phyloP scores from a whole-genome alignment of 495 filamentous ascomycete species.

The Aspergillus mulundensis region DNA sequence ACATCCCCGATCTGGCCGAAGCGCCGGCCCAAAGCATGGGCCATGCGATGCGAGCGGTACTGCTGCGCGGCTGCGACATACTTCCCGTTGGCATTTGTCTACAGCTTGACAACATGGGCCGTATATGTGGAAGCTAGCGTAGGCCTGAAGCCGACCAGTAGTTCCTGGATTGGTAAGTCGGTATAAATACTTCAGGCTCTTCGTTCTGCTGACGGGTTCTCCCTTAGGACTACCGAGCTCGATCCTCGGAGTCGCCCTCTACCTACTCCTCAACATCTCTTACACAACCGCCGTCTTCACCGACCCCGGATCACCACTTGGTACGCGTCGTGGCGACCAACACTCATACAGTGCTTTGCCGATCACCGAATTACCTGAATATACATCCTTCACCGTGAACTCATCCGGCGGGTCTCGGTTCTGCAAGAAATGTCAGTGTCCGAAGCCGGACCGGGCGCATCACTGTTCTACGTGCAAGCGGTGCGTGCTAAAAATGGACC shows the following conservation, averaged over 20 bases:
- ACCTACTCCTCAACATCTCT: constrained; percentile 74
- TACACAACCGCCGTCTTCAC: constrained; percentile 94
- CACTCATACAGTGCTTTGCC: constrained; percentile 61
- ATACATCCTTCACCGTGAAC: constrained; percentile 81
- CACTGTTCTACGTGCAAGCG: constrained; percentile 91
- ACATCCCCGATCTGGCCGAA: constrained; percentile 49
- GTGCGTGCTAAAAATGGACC: constrained; percentile 98
- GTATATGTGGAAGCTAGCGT: constrained; percentile 80
- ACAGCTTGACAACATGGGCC: constrained; percentile 84
- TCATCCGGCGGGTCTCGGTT: constrained; percentile 78
- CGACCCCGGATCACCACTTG: constrained; percentile 67
- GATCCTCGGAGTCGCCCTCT: constrained; percentile 64
- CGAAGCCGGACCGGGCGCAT: constrained; percentile 93
- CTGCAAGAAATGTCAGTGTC: constrained; percentile 94
- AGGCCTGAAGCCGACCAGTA: constrained; percentile 54
- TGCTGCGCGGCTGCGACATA: constrained; percentile 79
- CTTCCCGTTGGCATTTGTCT: constrained; percentile 86
- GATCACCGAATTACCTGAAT: constrained; percentile 54
- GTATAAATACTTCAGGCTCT: background rate
- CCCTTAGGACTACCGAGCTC: constrained; percentile 41
- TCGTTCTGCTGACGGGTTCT: constrained; percentile 5
- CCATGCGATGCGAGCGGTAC: constrained; percentile 72
- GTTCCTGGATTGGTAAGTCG: constrained; percentile 63
- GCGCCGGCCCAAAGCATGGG: constrained; percentile 56
- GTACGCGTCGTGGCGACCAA: constrained; percentile 25